A percentile compares a stretch with the other conserved stretches of the same genome.
phyloP scores from a whole-genome alignment of 176 grass and related monocot genomes.

The Saccharum officinarum region DNA sequence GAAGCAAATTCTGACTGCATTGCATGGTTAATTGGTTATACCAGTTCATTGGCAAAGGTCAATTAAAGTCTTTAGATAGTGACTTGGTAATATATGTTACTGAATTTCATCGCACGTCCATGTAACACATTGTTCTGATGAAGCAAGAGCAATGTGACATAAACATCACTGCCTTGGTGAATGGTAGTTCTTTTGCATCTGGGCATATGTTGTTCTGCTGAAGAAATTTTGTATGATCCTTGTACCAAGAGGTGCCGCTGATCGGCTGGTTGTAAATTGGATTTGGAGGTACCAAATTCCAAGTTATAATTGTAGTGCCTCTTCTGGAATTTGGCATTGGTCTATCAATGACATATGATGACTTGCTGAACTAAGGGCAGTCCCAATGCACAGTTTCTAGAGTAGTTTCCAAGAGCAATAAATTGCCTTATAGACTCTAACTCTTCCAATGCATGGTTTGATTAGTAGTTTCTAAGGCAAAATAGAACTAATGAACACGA shows the following conservation, averaged over 20 bases:
- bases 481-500: too few relatives aligned
- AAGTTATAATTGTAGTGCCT: background rate
- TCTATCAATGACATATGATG: background rate
- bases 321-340: background rate
- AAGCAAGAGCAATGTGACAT: background rate
- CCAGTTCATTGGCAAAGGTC: background rate
- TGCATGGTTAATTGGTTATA: background rate
- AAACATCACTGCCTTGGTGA: background rate
- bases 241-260: background rate
- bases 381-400: too few relatives aligned
- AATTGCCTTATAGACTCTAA: too few relatives aligned
- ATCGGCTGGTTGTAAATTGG: background rate
- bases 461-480: too few relatives aligned
- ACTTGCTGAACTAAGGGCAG: background rate
- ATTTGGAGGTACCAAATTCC: background rate
- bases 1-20: background rate
- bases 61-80: background rate
- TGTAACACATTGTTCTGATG: background rate
- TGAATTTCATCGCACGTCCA: background rate
- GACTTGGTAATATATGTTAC: background rate
- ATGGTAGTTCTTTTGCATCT: background rate
- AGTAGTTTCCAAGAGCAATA: too few relatives aligned
- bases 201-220: background rate
- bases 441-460: too few relatives aligned
- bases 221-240: background rate